Conservation (phyloP, 2,329 filamentous ascomycete genomes). For the Chrysoporthe cubensis region DNA sequence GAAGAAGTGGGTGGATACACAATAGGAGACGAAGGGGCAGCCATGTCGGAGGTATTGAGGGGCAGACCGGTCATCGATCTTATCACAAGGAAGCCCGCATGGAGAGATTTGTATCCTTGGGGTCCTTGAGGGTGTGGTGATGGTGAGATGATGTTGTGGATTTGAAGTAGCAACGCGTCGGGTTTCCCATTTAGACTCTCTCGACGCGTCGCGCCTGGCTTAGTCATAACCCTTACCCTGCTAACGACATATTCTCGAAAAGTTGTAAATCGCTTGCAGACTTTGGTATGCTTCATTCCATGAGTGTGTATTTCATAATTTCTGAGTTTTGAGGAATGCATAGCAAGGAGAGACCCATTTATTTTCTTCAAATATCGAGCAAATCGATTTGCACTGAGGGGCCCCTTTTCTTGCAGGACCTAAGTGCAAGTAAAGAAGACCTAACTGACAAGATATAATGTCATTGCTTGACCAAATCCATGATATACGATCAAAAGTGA, state of each 20-base stretch:
- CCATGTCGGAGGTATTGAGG: constrained; percentile 27
- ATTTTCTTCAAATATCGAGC: neutral
- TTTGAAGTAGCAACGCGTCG: constrained; percentile 24
- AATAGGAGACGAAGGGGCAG: constrained; percentile 35
- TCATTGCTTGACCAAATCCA: too few relatives aligned
- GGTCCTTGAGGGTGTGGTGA: neutral
- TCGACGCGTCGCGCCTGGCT: constrained; percentile 20
- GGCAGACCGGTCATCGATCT: neutral
- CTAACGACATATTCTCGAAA: neutral
- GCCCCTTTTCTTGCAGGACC: neutral
- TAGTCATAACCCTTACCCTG: constrained; percentile 16
- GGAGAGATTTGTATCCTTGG: neutral
- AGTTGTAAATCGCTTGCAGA: neutral
- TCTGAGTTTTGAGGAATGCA: neutral
- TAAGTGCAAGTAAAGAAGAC: too few relatives aligned
- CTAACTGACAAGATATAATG: too few relatives aligned
- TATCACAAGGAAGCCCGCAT: neutral
- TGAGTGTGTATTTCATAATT: too few relatives aligned
- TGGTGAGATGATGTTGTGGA: neutral
- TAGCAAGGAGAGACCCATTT: neutral
- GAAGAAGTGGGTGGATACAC: constrained; percentile 36
- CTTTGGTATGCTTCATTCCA: too few relatives aligned
- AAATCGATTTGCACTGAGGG: neutral
- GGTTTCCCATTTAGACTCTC: constrained; percentile 20
- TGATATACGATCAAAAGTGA: too few relatives aligned